Base-by-base conservation (phyloP, 225 moss, liverwort and hornwort species). In the Pseudisothecium myosuroides region DNA sequence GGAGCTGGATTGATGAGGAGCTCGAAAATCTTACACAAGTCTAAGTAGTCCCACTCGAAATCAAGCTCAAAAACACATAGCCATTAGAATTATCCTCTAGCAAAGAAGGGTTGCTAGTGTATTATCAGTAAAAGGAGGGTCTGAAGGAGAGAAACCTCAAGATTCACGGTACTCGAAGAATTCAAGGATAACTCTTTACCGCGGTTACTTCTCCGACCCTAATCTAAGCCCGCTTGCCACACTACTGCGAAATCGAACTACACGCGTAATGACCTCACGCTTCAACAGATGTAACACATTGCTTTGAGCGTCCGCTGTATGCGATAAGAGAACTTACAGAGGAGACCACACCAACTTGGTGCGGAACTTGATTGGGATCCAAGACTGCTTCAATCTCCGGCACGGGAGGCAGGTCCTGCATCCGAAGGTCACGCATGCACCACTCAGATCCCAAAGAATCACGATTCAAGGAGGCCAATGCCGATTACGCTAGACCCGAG, bases 361-460 rank as follows among this genome's bases (percentile, higher is more conserved):
- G 92, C 59, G 93, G 94, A 50, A 91, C 88, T 89, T 98, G 97
- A 87, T 96, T 93, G 60, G 96, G 92, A 90, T 94, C 90, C 90
- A 98, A 93, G 76, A 96, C 94, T 65, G 90, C 97, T 61, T 95
- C 92, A 90, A 98, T 93, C 90, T 94, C 94, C 26, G 96, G 93
- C 77, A 98, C 98, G 43, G 93, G 94, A 69, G 97, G 97, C 76
- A 97, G 89, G 49, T 94, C 94, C 98, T 98, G 95, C 90, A 93
- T 45, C 67, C 86, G 29, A 81, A 84, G 37, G 37, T 24, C 88
- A 90, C 71, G 60, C 86, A 83, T 49, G 36, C 82, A 88, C 81
- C 22, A 39, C 37, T 92, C 85, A 93, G 93, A 91, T 91, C 91
- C 83, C 86, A 74, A 83, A 63, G 74, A 91, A 83, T 87, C 85